Evolutionary conservation across 2,329 filamentous ascomycete species (phyloP), one percentile per base, ranked within the genome.

Genomic region (Orbilia brochopaga): DNA sequence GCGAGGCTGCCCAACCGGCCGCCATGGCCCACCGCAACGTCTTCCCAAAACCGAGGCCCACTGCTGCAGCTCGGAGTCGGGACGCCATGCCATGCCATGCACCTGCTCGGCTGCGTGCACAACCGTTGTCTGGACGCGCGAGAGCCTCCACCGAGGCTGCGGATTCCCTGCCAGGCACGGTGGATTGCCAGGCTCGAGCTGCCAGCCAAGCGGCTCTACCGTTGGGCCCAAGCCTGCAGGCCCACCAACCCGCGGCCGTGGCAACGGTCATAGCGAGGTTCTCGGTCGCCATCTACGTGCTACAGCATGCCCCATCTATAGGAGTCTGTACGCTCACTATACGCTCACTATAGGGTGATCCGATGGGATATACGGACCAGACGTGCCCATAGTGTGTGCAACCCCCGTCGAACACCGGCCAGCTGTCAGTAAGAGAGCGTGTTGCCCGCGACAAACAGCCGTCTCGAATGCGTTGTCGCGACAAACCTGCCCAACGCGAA

Each of bases 361-460:
- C n/a, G n/a, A n/a, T n/a, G n/a, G n/a, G n/a, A n/a, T n/a, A n/a
- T n/a, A n/a, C n/a, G n/a, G n/a, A n/a, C n/a, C n/a, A n/a, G n/a
- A n/a, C n/a, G n/a, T n/a, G n/a, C n/a, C n/a, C n/a, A n/a, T n/a
- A n/a, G n/a, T n/a, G n/a, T n/a, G n/a, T n/a, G n/a, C n/a, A n/a
- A n/a, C n/a, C n/a, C n/a, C n/a, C n/a, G n/a, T n/a, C n/a, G n/a
- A n/a, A n/a, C n/a, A n/a, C n/a, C n/a, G n/a, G n/a, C n/a, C 27
- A 32, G 27, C 27, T 32, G 40, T 63, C 59, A 37, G 15, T 50
- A 30, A 11, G 15, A 3, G 7, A 7, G 7, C 6, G 23, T 23
- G 11, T 53, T 53, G 51, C 58, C 32, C n/a, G 65, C 21, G 44
- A 42, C 65, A 62, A 58, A 58, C 58, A n/a, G 65, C 65, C 48